Conservation (phyloP, 2,329 filamentous ascomycete species). For the Exophiala phaeomuriformis region DNA sequence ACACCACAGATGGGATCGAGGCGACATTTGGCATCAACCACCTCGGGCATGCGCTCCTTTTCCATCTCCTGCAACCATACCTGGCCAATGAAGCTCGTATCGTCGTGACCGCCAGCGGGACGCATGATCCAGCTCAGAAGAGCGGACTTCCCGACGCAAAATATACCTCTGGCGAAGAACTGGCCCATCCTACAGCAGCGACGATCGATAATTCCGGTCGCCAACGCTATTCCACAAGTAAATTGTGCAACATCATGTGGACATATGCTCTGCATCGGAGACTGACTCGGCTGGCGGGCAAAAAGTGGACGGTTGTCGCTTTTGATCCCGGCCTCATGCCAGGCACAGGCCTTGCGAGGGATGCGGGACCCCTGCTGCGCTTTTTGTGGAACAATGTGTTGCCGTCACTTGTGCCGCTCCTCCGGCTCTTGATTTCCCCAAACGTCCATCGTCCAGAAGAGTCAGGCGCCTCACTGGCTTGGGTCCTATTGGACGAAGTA, state of each 20-base stretch:
- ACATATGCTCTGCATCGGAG: constrained; percentile 40
- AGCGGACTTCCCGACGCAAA: constrained; percentile 38
- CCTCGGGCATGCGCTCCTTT: constrained; percentile 46
- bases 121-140: constrained; percentile 44
- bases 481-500: constrained; percentile 35
- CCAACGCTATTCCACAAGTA: constrained; percentile 41
- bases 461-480: constrained; percentile 38
- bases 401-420: constrained; percentile 33
- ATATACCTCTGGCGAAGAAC: constrained; percentile 41
- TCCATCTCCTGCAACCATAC: constrained; percentile 40
- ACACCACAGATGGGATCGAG: constrained; percentile 42
- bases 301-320: constrained; percentile 36
- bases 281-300: constrained; percentile 28
- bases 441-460: constrained; percentile 39
- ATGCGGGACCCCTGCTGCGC: constrained; percentile 26
- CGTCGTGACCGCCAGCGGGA: constrained; percentile 41
- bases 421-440: constrained; percentile 30
- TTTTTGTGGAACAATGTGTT: constrained; percentile 36
- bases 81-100: constrained; percentile 39
- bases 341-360: constrained; percentile 39
- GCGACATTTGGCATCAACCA: constrained; percentile 45
- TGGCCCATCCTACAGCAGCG: constrained; percentile 37
- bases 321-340: constrained; percentile 47
- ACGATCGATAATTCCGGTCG: constrained; percentile 31
- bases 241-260: constrained; percentile 46